Evolutionary conservation across 352 stramenopile genomes (phyloP).

Genomic region (Globisporangium yorkense): DNA sequence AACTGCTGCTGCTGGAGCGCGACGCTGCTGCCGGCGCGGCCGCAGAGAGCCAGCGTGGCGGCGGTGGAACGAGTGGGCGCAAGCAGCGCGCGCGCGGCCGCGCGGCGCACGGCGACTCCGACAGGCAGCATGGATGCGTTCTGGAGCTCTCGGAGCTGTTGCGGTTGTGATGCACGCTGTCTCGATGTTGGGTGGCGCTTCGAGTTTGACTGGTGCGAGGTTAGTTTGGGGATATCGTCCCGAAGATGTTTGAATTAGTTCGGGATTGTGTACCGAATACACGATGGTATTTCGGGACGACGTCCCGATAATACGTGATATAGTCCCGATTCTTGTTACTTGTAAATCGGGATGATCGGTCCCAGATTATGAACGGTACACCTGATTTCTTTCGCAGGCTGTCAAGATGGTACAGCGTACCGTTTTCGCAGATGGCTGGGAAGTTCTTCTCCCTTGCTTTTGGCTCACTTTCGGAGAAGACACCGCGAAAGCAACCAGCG

Average conservation of each 20-base stretch:
- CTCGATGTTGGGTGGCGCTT: slow-evolving; percentile 1
- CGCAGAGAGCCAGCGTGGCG: neutral
- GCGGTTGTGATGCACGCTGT: slow-evolving; percentile 11
- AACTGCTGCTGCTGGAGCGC: neutral
- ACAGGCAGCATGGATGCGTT: slow-evolving; percentile 22
- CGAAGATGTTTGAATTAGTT: slow-evolving; percentile 1
- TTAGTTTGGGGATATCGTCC: slow-evolving; percentile 13
- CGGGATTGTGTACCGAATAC: neutral
- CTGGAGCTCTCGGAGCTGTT: slow-evolving; percentile 3
- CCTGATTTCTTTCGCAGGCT: too few species aligned
- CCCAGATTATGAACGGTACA: too few species aligned
- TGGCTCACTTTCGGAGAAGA: neutral
- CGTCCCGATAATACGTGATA: too few species aligned
- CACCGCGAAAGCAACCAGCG: neutral
- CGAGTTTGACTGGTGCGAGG: slow-evolving; percentile 10
- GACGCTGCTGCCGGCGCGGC: neutral
- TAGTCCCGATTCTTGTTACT: too few species aligned
- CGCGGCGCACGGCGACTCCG: slow-evolving; percentile 23
- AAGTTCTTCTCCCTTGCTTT: neutral
- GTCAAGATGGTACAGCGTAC: too few species aligned
- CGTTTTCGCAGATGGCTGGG: too few species aligned
- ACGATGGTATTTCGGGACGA: neutral
- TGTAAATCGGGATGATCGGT: too few species aligned
- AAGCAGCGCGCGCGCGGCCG: slow-evolving; percentile 11
- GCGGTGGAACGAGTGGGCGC: neutral